Evolutionary conservation across 2,329 filamentous ascomycete genomes (phyloP), one percentile per base, ranked within the genome.

Genomic region (Aspergillus sp.): DNA sequence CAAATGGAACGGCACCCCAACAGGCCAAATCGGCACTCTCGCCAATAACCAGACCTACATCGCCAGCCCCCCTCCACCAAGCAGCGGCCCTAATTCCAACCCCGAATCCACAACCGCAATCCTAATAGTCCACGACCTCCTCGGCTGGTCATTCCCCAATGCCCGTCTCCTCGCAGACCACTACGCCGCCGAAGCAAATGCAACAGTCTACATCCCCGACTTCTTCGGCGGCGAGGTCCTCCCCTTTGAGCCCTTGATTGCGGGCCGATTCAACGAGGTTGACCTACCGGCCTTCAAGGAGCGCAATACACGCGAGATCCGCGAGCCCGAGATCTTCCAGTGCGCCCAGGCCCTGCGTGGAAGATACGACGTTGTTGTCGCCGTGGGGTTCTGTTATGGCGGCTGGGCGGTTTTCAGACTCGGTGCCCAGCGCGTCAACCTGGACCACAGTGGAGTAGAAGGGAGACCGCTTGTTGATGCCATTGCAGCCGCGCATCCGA

Each of bases 331-430:
- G 54, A 75, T 78, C 22, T 64, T 73, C 26, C 68, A 66, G 12
- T 68, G 62, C 38, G 76, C 76, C 1, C 65, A 68, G 55, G 66
- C 67, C 0, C 64, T 80, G n/a, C 26, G 26, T 11, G 26, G 4
- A 4, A 73, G 73, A 38, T 24, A 48, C 0, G 45, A 38, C 1
- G 4, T 17, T 8, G 43, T 81, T 11, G 80, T 69, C 3, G 80
- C 78, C 0, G 67, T 81, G 2, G 81, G 81, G 2, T 83, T 74
- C 62, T 83, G 81, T 68, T 83, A 75, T 53, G 81, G 81, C 13
- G 80, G 79, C 5, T 83, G 81, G 82, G 81, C 77, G 0, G 71
- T 71, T 3, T 77, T 82, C 55, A 75, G 76, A 1, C 74, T 84
- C 0, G 81, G 73, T 2, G 71, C 75, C 8, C 26, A 30, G 9